phyloP scores from a whole-genome alignment of 768 basidiomycete genomes.

The Kwoniella mangroviensis region DNA sequence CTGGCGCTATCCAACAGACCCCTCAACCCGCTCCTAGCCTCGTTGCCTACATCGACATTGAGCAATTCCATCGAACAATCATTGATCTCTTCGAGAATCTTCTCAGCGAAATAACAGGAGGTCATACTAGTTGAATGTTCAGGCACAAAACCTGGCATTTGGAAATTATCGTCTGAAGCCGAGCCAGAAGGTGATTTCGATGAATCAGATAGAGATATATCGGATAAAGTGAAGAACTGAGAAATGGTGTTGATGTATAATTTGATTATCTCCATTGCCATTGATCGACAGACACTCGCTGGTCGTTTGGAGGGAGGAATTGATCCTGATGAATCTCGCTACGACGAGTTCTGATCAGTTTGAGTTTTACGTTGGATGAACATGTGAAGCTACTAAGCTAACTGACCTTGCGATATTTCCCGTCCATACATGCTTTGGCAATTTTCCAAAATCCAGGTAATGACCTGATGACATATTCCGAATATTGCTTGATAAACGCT shows the following conservation, averaged over 20 bases:
- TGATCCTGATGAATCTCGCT: constrained; percentile 45
- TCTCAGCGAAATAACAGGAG: constrained; percentile 76
- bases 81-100: constrained; percentile 79
- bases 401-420: constrained; percentile 83
- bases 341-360: not conserved
- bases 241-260: constrained; percentile 83
- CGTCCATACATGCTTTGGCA: constrained; percentile 85
- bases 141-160: constrained; percentile 67
- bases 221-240: constrained; percentile 82
- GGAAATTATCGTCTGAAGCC: constrained; percentile 46
- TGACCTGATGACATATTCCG: constrained; percentile 79
- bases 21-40: constrained; percentile 66
- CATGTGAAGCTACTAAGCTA: not conserved
- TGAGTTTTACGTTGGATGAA: too few relatives aligned
- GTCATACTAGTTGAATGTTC: constrained; percentile 77
- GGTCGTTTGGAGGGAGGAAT: constrained; percentile 69
- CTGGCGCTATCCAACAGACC: constrained; percentile 76
- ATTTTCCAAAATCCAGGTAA: constrained; percentile 95
- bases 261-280: constrained; percentile 85
- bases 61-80: constrained; percentile 83
- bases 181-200: constrained; percentile 40
- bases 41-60: constrained; percentile 78
- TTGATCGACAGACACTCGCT: constrained; percentile 77
- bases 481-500: constrained; percentile 81
- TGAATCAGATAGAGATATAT: constrained; percentile 72